These are phyloP conservation scores for Leptographium lundbergii DNA, from an alignment of 2,329 filamentous ascomycete species.

Conservation along the genomic window DNA sequence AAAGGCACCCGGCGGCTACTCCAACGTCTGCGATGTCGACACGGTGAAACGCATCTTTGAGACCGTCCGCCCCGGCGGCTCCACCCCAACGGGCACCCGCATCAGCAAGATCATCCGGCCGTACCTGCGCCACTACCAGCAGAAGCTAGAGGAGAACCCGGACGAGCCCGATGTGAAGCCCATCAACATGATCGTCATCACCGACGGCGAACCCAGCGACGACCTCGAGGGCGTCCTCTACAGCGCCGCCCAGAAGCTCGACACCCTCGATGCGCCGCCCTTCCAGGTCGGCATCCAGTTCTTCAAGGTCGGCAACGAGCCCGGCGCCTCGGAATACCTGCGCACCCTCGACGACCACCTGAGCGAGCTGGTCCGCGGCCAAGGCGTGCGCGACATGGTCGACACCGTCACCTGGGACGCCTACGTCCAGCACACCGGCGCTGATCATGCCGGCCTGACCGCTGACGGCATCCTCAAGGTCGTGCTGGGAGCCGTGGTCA, in stretches of 20 bases:
- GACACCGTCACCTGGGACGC: constrained; percentile 71
- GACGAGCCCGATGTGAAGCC: constrained; percentile 47
- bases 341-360: constrained; percentile 65
- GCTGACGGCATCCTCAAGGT: constrained; percentile 67
- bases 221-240: constrained; percentile 63
- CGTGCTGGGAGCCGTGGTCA: constrained; percentile 64
- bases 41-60: constrained; percentile 59
- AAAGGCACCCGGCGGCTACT: constrained; percentile 42
- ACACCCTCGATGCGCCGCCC: constrained; percentile 53
- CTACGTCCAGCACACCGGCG: constrained; percentile 18
- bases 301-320: constrained; percentile 79
- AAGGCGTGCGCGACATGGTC: constrained; percentile 65
- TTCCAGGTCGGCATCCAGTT: constrained; percentile 91
- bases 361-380: constrained; percentile 29
- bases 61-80: constrained; percentile 48
- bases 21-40: constrained; percentile 44
- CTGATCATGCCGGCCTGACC: constrained; percentile 36
- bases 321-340: constrained; percentile 50
- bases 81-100: constrained; percentile 63
- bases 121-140: constrained; percentile 49
- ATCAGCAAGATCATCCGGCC: constrained; percentile 60
- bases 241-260: constrained; percentile 54
- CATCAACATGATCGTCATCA: constrained; percentile 85
- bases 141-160: constrained; percentile 13
- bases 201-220: constrained; percentile 72